Conservation (phyloP, 2,329 filamentous ascomycete species). For the Clonostachys sp. region DNA sequence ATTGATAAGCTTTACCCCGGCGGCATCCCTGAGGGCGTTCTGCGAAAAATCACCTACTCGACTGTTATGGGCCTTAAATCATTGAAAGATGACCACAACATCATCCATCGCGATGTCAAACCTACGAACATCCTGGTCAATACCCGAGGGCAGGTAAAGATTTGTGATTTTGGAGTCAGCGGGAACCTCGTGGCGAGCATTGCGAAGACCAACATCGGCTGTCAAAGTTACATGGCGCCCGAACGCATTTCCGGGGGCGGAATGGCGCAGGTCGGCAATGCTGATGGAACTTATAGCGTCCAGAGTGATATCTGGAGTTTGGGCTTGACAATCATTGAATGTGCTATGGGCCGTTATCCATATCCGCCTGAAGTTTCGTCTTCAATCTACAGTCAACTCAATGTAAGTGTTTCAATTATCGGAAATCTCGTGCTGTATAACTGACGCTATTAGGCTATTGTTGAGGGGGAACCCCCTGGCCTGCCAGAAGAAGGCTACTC, state of each 20-base stretch:
- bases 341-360: conserved; percentile 88
- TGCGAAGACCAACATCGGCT: conserved; percentile 97
- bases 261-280: conserved; percentile 63
- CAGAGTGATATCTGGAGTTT: conserved; percentile 98
- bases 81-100: conserved; percentile 96
- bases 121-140: conserved; percentile 98
- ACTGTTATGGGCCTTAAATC: conserved; percentile 90
- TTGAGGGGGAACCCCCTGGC: conserved; percentile 91
- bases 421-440: conserved; percentile 2
- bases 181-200: conserved; percentile 97
- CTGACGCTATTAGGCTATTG: conserved; percentile 68
- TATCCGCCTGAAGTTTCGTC: conserved; percentile 97
- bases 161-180: conserved; percentile 96
- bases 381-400: conserved; percentile 96
- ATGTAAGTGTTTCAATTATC: conserved; percentile 56
- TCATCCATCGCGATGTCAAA: conserved; percentile 98
- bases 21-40: conserved; percentile 81
- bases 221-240: conserved; percentile 98
- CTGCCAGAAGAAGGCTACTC: conserved; percentile 79
- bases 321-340: conserved; percentile 92
- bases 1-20: conserved; percentile 93
- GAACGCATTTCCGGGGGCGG: conserved; percentile 89
- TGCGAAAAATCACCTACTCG: conserved; percentile 85
- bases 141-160: conserved; percentile 86
- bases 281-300: conserved; percentile 88